phyloP scores from a whole-genome alignment of 192 early-diverging fungal species.

The Umbelopsis sp. region DNA sequence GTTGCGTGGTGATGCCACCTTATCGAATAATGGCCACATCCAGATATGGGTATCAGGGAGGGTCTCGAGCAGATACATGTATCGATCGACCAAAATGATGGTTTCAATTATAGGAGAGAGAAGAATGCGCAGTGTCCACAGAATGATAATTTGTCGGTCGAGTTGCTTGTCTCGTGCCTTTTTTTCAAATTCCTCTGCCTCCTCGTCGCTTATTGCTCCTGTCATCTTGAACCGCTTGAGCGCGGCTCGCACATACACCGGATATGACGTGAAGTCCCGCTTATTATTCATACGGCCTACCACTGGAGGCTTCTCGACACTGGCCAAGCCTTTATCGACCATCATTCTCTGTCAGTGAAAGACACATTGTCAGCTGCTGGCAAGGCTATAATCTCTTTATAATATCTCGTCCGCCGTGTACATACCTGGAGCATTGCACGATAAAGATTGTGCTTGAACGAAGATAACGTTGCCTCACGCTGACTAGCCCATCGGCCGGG shows the following conservation, averaged over 20 bases:
- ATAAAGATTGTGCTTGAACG: constrained; percentile 72
- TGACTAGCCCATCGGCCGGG: constrained; percentile 73
- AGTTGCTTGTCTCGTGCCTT: constrained; percentile 38
- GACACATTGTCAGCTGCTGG: neutral
- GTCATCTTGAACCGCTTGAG: constrained; percentile 54
- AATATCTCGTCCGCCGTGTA: neutral
- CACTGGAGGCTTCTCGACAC: constrained; percentile 48
- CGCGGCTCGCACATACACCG: constrained; percentile 60
- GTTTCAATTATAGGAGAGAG: constrained; percentile 76
- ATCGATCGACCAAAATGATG: constrained; percentile 80
- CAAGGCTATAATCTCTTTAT: neutral
- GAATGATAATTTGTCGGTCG: constrained; percentile 66
- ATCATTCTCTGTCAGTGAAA: constrained; percentile 50
- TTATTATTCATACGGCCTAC: constrained; percentile 62
- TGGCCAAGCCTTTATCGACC: constrained; percentile 55
- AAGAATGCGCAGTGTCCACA: constrained; percentile 83
- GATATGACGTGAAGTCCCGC: constrained; percentile 53
- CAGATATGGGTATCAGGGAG: constrained; percentile 39
- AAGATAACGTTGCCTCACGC: constrained; percentile 52
- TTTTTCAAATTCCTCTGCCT: constrained; percentile 46
- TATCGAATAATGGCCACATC: constrained; percentile 68
- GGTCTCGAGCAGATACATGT: constrained; percentile 61
- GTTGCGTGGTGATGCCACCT: constrained; percentile 63
- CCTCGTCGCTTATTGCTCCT: constrained; percentile 41
- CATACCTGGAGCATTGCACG: constrained; percentile 73